Base-by-base conservation (phyloP, 208 protist species). In the Acanthamoeba rhysodes region DNA sequence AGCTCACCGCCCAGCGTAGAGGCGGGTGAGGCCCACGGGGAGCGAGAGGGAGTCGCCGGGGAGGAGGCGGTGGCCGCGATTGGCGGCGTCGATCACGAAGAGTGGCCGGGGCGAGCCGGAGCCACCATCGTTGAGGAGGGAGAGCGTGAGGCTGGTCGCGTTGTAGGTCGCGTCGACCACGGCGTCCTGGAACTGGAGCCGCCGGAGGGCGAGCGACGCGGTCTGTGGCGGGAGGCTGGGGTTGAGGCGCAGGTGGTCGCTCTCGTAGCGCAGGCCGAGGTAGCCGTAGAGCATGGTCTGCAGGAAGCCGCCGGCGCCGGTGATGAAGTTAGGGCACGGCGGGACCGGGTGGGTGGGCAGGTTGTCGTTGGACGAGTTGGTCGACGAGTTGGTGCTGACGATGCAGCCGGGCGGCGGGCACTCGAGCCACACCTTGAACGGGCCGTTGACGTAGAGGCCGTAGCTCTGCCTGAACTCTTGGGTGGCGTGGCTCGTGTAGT, bases 271-370 rank as follows among this genome's bases (percentile, higher is more conserved):
- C 24, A 93, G 37, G 14, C 87, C 87, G 27, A 93, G 20, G 87
- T 93, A 78, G 57, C 87, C 87, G 66, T 93, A 93, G 41, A 93
- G 87, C 59, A 93, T 72, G 64, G 87, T 78, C 45, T 93, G 87
- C 10, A 93, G 87, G 87, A 93, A 93, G 6, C 87, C 87, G 27
- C 87, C 87, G 27, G 87, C 87, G n/a, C 87, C 87, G 4, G 87
- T 93, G 87, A 93, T 93, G 87, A 93, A 93, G 66, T 93, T 93
- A n/a, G 87, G 87, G 66, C 87, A 93, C 37, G 87, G 87, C 22
- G 87, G 87, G 18, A 93, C 87, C 10, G 87, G 87, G 22, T 93
- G 87, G 48, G 87, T 78, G 87, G 87, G 87, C 32, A 78, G 80
- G 80, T 88, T 29, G 50, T 88, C 50, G 80, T 88, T 88, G 29